phyloP scores from a whole-genome alignment of 2,329 filamentous ascomycete genomes.

The Didymella arachidicola region DNA sequence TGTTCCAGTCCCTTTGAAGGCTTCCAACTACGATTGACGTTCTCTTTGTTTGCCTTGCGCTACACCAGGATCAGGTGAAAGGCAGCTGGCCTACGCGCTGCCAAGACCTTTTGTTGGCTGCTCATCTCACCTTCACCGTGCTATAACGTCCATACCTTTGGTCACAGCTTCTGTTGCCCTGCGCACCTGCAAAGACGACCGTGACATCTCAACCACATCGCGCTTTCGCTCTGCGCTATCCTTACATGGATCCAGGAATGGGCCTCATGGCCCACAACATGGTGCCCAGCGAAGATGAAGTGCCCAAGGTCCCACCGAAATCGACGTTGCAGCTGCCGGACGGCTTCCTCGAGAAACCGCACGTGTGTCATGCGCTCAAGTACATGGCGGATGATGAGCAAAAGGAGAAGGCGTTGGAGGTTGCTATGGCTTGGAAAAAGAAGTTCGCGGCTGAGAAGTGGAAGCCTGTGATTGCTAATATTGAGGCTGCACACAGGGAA shows the following conservation, averaged over 20 bases:
- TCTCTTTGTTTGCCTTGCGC: background rate
- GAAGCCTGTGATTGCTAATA: constrained; percentile 16
- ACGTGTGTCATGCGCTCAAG: constrained; percentile 29
- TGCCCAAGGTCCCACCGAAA: background rate
- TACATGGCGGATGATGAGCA: constrained; percentile 19
- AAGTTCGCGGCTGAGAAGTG: constrained; percentile 23
- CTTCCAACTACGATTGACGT: background rate
- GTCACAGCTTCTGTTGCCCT: background rate
- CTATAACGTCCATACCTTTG: background rate
- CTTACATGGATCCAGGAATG: constrained; percentile 14
- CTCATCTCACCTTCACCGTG: constrained; percentile 10
- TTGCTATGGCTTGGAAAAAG: constrained; percentile 22
- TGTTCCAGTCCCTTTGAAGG: background rate
- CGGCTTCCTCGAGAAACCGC: constrained; percentile 19
- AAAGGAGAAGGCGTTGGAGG: constrained; percentile 14
- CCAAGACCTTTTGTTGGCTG: background rate
- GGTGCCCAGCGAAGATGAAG: background rate
- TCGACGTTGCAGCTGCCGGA: constrained; percentile 3
- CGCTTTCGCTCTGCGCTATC: background rate
- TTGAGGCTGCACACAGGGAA: constrained; percentile 5
- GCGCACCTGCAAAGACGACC: background rate
- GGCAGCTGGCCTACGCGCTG: background rate
- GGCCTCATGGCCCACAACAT: constrained; percentile 7
- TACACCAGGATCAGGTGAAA: background rate
- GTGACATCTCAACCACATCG: background rate